phyloP scores from a whole-genome alignment of 2,329 filamentous ascomycete genomes.

The Blumeriella jaapii region DNA sequence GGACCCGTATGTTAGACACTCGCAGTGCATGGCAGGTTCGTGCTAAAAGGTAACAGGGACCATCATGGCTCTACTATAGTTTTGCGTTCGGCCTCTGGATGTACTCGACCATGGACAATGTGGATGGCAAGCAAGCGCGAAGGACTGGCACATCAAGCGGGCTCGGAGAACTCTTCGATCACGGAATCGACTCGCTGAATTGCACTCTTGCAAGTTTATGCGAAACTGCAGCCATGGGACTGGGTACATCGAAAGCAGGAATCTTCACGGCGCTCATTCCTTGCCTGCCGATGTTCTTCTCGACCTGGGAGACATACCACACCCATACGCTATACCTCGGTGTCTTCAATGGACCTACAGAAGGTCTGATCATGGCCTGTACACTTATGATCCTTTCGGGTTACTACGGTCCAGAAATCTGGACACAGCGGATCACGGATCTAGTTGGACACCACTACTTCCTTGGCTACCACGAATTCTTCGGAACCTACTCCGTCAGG shows the following conservation, averaged over 20 bases:
- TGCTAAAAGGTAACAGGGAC: constrained; percentile 44
- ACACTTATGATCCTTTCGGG: constrained; percentile 78
- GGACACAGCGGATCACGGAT: constrained; percentile 63
- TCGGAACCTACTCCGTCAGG: constrained; percentile 64
- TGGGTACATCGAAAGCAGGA: constrained; percentile 73
- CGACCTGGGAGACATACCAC: constrained; percentile 98
- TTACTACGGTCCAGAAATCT: constrained; percentile 78
- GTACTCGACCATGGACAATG: constrained; percentile 98
- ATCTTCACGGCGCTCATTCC: constrained; percentile 87
- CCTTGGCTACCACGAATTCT: constrained; percentile 41
- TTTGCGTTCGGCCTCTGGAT: constrained; percentile 95
- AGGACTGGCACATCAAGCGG: constrained; percentile 91
- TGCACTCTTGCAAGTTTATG: constrained; percentile 87
- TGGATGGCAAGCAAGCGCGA: constrained; percentile 94
- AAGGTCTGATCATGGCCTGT: constrained; percentile 84
- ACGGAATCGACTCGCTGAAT: constrained; percentile 96
- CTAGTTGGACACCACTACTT: constrained; percentile 49
- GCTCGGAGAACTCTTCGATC: constrained; percentile 92
- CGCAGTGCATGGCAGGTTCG: not conserved
- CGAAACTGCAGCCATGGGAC: constrained; percentile 85
- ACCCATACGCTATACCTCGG: constrained; percentile 95
- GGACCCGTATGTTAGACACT: constrained; percentile 56
- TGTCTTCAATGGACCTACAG: constrained; percentile 93
- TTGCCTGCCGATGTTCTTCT: constrained; percentile 97
- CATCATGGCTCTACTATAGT: constrained; percentile 88